Evolutionary conservation across 179 eudicot species (phyloP), one percentile per base, ranked within the genome.

Genomic region (Drosera spatulata): DNA sequence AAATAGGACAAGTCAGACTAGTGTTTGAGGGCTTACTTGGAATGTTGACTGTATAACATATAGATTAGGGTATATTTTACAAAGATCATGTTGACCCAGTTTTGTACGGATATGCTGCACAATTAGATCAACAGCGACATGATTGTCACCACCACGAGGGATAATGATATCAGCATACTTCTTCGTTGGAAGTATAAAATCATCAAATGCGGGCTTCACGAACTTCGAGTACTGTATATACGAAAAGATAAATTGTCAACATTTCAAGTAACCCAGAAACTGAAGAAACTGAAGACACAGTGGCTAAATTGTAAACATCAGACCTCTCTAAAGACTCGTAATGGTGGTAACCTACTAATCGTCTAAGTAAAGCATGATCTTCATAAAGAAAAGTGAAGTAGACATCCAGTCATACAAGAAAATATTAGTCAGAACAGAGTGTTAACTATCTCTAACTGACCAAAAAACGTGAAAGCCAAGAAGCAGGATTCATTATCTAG

Each of bases 171-270:
- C 97, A 50, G 97, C 97, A 73, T 82, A 86, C 83, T 87, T 90
- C 78, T 90, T 90, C 56, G 93, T 84, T 56, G 97, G 97, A 71
- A 87, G 93, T 74, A 87, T 87, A 73, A 90, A 90, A 69, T 90
- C 95, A 70, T 90, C 97, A 76, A 90, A 90, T 53, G 97, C 97
- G 71, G 95, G 89, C 80, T 90, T 90, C 80, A 87, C 97, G 68
- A 86, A 90, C 60, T 82, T 90, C 49, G 97, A 85, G 72, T 90
- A 90, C 97, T 90, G 89, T 82, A 76, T 10, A 63, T 46, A 39
- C 15, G n/a, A 43, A 33, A 11, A 3, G 42, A 42, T 22, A 61
- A 61, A 50, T 7, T 49, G 15, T 15, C 50, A 2, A 39, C 15
- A n/a, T 39, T 10, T 33, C 6, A 60, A 10, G 38, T 22, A 22